Percentiles rank a stretch among this genome's conserved stretches.
Evolutionary conservation across 2,329 filamentous ascomycete genomes (phyloP).

Genomic region (Venturia asperata): DNA sequence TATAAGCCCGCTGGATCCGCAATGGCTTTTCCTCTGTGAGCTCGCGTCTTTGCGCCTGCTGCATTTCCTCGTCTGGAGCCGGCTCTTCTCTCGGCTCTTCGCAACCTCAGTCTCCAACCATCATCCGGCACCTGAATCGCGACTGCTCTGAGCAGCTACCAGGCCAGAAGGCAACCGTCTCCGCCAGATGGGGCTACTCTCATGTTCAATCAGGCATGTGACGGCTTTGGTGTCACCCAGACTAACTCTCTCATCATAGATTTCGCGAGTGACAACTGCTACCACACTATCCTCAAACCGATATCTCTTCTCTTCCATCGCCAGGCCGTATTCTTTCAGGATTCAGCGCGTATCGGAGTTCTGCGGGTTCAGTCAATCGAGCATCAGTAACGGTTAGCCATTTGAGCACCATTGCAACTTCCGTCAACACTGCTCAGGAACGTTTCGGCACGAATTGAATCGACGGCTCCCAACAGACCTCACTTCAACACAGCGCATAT

Average conservation of each 20-base stretch:
- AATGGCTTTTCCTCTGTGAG: background rate
- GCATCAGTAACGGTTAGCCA: background rate
- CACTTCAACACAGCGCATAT: background rate
- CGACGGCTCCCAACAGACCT: background rate
- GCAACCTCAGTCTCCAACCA: background rate
- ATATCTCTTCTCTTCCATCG: constrained; percentile 12
- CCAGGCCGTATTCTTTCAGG: constrained; percentile 17
- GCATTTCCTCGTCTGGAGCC: background rate
- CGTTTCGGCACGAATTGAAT: constrained; percentile 1
- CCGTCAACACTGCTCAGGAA: background rate
- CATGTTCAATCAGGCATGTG: constrained; percentile 6
- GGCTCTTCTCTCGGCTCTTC: constrained; percentile 13
- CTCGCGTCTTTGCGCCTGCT: constrained; percentile 10
- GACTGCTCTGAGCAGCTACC: background rate
- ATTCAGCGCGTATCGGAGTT: constrained; percentile 18
- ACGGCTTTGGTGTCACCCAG: constrained; percentile 12
- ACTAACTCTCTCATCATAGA: constrained; percentile 8
- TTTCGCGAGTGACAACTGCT: constrained; percentile 14
- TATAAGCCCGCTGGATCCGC: background rate
- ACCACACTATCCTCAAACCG: constrained; percentile 7
- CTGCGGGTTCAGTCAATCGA: constrained; percentile 8
- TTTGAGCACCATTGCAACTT: background rate
- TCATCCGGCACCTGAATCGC: background rate
- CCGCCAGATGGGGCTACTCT: constrained; percentile 7
- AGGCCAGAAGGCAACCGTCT: background rate